Conservation (phyloP, 371 early-diverging fungal species). For the Mortierella sp. region DNA sequence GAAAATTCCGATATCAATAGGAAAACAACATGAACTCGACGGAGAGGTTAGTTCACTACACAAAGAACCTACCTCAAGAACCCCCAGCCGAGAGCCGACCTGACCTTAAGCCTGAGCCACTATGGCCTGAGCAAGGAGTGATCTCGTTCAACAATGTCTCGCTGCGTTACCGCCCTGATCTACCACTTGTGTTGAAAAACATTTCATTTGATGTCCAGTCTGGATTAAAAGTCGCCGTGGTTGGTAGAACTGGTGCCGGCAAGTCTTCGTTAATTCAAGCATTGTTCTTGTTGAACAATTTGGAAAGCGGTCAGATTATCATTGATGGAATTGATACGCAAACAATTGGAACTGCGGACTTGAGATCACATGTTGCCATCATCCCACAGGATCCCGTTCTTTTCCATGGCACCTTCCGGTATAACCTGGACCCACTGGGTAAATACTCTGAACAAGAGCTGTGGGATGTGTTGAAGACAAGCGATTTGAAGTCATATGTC, state of each 20-base stretch:
- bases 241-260: conserved; percentile 95
- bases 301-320: conserved; percentile 76
- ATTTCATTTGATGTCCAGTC: conserved; percentile 75
- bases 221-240: conserved; percentile 89
- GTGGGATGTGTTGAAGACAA: conserved; percentile 68
- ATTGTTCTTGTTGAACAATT: conserved; percentile 93
- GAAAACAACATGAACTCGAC: conserved; percentile 78
- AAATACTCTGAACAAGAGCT: conserved; percentile 69
- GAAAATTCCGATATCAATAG: background rate
- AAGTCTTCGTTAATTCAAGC: conserved; percentile 90
- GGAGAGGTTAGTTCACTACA: conserved; percentile 76
- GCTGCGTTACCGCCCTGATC: conserved; percentile 71
- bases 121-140: conserved; percentile 68
- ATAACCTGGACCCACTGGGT: conserved; percentile 77
- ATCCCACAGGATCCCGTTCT: conserved; percentile 98
- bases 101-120: conserved; percentile 62
- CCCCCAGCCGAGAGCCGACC: conserved; percentile 32
- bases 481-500: conserved; percentile 67
- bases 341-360: conserved; percentile 79
- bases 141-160: conserved; percentile 70
- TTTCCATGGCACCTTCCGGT: conserved; percentile 78
- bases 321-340: conserved; percentile 89
- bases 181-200: conserved; percentile 62
- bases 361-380: conserved; percentile 85
- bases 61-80: conserved; percentile 53